Evolutionary conservation across 345 rosid genomes (phyloP).

Genomic region (Pistacia integerrima): DNA sequence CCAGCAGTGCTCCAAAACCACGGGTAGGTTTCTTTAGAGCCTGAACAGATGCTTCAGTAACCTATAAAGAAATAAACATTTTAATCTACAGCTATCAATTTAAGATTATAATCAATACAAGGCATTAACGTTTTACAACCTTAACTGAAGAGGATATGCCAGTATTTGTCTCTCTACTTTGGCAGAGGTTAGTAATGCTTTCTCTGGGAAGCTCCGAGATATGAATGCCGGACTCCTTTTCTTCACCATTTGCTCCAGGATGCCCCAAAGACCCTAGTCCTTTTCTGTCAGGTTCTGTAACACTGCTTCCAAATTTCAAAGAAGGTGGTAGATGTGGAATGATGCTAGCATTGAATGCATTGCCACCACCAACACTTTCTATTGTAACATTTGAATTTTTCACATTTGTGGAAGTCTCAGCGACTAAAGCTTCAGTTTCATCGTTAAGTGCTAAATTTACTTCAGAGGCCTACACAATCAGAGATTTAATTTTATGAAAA

Average conservation of each 20-base stretch:
- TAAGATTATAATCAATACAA: neutral
- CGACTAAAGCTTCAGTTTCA: slow-evolving; percentile 23
- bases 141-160: slow-evolving; percentile 33
- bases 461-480: slow-evolving; percentile 16
- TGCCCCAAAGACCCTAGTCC: slow-evolving; percentile 17
- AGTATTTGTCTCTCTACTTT: too few species aligned
- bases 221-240: too few species aligned
- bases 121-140: slow-evolving; percentile 31
- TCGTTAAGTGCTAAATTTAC: slow-evolving; percentile 38
- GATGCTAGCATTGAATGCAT: slow-evolving; percentile 6
- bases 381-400: slow-evolving; percentile 12
- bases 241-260: slow-evolving; percentile 29
- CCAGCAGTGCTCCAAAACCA: slow-evolving; percentile 55
- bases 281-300: neutral
- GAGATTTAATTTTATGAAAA: too few species aligned
- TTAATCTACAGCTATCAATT: too few species aligned
- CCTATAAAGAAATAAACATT: slow-evolving; percentile 33
- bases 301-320: slow-evolving; percentile 26
- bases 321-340: neutral
- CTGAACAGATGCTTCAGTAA: slow-evolving; percentile 49
- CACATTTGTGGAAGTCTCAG: slow-evolving; percentile 15
- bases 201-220: too few species aligned
- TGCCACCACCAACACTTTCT: slow-evolving; percentile 10
- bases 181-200: too few species aligned
- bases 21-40: slow-evolving; percentile 59